Percentiles rank a stretch among this genome's conserved stretches.
These are phyloP conservation scores for Apodospora peruviana DNA, from an alignment of 495 filamentous ascomycete species.

Conservation along the genomic window DNA sequence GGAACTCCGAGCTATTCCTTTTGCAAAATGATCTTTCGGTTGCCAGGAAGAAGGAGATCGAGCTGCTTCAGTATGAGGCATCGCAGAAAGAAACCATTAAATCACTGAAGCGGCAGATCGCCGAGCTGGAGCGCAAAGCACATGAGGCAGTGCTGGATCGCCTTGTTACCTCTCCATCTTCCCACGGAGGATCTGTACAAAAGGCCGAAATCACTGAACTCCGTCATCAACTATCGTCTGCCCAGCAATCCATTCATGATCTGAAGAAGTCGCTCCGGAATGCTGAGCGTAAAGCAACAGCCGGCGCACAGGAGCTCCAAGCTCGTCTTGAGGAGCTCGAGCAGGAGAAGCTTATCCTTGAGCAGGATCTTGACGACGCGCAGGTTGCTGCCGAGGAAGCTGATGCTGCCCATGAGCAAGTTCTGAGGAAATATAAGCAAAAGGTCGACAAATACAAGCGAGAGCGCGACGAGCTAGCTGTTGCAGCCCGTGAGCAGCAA, in stretches of 20 bases:
- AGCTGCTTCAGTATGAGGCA: conserved; percentile 57
- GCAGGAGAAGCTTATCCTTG: conserved; percentile 82
- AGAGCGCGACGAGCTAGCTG: conserved; percentile 27
- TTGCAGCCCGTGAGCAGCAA: conserved; percentile 23
- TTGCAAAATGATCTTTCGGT: conserved; percentile 57
- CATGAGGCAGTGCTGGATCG: conserved; percentile 39
- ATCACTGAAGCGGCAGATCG: conserved; percentile 41
- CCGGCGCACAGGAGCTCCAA: conserved; percentile 74
- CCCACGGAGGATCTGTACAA: conserved; percentile 41
- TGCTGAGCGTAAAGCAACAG: conserved; percentile 70
- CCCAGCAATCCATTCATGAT: conserved; percentile 55
- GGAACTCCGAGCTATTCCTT: conserved; percentile 51
- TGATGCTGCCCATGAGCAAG: conserved; percentile 73
- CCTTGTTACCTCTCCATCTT: conserved; percentile 26
- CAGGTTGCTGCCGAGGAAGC: conserved; percentile 74
- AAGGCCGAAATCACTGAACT: conserved; percentile 59
- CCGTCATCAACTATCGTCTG: conserved; percentile 56
- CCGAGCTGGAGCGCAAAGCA: conserved; percentile 41
- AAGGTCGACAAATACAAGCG: conserved; percentile 44
- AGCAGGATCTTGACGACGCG: conserved; percentile 69
- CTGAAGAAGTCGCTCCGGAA: conserved; percentile 40
- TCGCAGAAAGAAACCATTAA: conserved; percentile 52
- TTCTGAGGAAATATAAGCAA: conserved; percentile 50
- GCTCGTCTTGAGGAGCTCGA: conserved; percentile 82
- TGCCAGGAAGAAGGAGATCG: conserved; percentile 57